phyloP scores from a whole-genome alignment of 352 stramenopile genomes.

The Globisporangium acanthophoron region DNA sequence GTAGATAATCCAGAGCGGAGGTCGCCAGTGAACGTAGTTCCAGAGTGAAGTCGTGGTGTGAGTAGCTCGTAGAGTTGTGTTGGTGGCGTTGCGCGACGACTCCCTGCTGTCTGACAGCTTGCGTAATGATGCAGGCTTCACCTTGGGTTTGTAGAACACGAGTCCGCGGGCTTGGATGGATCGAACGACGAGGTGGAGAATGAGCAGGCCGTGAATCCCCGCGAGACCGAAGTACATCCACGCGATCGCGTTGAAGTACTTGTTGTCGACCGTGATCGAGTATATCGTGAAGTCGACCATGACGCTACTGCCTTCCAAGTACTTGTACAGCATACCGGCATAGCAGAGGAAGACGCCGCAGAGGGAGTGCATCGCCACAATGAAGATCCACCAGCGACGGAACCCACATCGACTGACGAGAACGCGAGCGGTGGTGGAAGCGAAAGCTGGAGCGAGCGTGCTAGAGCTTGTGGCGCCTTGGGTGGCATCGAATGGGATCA shows the following conservation, averaged over 20 bases:
- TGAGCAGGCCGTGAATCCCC: slow-evolving; percentile 3
- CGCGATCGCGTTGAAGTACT: slow-evolving; percentile 3
- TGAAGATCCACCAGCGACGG: slow-evolving; percentile 1
- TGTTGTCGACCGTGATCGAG: slow-evolving; percentile 6
- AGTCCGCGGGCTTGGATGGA: slow-evolving; percentile 4
- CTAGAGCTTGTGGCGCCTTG: no score
- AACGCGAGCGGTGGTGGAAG: neutral
- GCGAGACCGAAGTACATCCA: slow-evolving; percentile 10
- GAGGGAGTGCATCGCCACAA: slow-evolving; percentile 6
- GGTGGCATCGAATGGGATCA: no score
- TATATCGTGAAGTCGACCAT: slow-evolving; percentile 9
- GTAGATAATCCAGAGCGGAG: neutral
- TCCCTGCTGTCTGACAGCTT: no score
- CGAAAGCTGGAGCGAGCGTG: no score
- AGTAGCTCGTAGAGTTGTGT: slow-evolving; percentile 3
- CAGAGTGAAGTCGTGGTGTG: slow-evolving; percentile 20
- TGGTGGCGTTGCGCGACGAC: neutral
- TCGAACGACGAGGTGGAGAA: slow-evolving; percentile 6
- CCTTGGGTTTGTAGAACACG: slow-evolving; percentile 7
- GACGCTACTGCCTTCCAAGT: slow-evolving; percentile 2
- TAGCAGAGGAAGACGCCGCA: slow-evolving; percentile 1
- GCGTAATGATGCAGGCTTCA: neutral
- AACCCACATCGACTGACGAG: slow-evolving; percentile 9
- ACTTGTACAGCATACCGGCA: slow-evolving; percentile 4
- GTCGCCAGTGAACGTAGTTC: neutral